Conservation (phyloP, 2,329 filamentous ascomycete genomes). For the Penicillium nordicum region DNA sequence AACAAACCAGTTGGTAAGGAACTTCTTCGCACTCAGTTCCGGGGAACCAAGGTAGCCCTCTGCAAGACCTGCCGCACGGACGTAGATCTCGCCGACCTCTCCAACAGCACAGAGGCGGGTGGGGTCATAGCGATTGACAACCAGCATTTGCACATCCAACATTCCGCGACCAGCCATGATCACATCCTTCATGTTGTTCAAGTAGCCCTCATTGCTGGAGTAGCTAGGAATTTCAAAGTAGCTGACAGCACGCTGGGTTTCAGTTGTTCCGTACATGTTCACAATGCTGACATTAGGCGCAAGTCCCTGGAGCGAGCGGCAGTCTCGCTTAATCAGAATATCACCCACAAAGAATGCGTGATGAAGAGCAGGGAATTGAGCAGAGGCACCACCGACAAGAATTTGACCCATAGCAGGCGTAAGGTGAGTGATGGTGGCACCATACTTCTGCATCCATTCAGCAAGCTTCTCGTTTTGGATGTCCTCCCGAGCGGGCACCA, state of each 20-base stretch:
- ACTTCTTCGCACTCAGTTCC: conserved; percentile 69
- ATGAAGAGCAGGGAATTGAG: conserved; percentile 72
- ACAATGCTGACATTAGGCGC: conserved; percentile 72
- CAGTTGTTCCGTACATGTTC: conserved; percentile 87
- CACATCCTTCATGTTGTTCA: conserved; percentile 67
- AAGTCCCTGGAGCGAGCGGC: conserved; percentile 68
- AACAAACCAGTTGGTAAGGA: conserved; percentile 82
- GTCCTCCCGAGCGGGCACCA: conserved; percentile 76
- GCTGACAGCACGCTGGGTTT: conserved; percentile 75
- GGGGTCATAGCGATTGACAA: conserved; percentile 68
- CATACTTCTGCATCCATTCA: conserved; percentile 79
- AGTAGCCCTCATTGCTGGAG: conserved; percentile 59
- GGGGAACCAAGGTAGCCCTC: conserved; percentile 68
- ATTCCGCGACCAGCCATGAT: conserved; percentile 85
- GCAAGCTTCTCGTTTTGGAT: conserved; percentile 82
- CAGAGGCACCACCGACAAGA: conserved; percentile 75
- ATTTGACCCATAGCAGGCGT: conserved; percentile 98
- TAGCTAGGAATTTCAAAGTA: conserved; percentile 74
- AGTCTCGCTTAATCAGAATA: conserved; percentile 80
- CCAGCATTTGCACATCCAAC: conserved; percentile 80
- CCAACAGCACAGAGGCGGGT: conserved; percentile 72
- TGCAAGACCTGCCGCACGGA: conserved; percentile 77
- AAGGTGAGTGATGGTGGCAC: conserved; percentile 77
- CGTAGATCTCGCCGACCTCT: conserved; percentile 78
- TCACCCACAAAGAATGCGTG: conserved; percentile 90